phyloP scores from a whole-genome alignment of 192 early-diverging fungal genomes.

The Dimargaris verticillata region DNA sequence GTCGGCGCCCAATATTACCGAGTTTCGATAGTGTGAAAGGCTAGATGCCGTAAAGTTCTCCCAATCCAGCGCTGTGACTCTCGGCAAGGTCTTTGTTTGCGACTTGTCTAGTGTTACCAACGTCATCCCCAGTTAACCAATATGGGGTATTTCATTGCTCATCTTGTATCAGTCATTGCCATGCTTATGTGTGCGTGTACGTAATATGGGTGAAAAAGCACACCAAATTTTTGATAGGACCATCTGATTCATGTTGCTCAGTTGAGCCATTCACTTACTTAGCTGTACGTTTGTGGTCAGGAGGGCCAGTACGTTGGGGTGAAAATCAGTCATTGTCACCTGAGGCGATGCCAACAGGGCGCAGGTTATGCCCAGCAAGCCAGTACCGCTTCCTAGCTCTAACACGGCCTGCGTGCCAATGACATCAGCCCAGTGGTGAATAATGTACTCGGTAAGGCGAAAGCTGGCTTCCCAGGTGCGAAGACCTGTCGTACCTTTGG shows the following conservation, averaged over 20 bases:
- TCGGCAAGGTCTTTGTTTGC: no score
- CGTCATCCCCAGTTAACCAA: no score
- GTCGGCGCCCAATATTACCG: background rate
- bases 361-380: conserved; percentile 3
- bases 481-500: conserved; percentile 42
- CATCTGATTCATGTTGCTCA: no score
- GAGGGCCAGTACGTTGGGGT: background rate
- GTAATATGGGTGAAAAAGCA: no score
- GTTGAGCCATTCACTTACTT: background rate
- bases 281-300: background rate
- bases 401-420: background rate
- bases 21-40: background rate
- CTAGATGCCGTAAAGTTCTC: no score
- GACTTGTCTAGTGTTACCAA: no score
- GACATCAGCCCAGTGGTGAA: background rate
- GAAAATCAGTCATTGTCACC: conserved; percentile 1
- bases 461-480: conserved; percentile 46
- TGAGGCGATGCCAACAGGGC: background rate
- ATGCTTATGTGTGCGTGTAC: no score
- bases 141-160: no score
- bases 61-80: no score
- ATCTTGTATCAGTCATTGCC: no score
- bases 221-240: no score
- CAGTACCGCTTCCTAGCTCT: conserved; percentile 9
- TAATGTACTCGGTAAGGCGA: conserved; percentile 32